phyloP scores from a whole-genome alignment of 805 yeast genomes.

The Diddensiella transvaalensis region DNA sequence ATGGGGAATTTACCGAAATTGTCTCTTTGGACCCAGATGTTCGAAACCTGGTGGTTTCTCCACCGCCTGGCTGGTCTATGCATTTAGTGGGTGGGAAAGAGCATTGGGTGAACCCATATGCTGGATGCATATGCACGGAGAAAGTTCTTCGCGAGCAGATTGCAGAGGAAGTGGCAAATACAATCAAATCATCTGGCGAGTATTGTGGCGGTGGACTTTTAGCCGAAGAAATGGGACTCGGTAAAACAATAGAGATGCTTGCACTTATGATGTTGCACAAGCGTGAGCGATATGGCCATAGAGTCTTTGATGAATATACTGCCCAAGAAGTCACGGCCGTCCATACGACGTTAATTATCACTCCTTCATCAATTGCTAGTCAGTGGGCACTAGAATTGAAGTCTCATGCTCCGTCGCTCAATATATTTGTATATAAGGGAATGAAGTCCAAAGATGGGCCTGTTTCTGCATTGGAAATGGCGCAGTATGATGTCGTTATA shows the following conservation, averaged over 20 bases:
- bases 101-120: conserved; percentile 30
- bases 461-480: conserved; percentile 48
- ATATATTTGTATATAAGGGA: conserved; percentile 64
- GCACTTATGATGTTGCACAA: conserved; percentile 61
- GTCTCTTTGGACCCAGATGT: conserved; percentile 22
- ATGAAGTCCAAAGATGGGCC: conserved; percentile 19
- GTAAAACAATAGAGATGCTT: conserved; percentile 85
- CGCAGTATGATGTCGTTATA: conserved; percentile 70
- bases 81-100: conserved; percentile 12
- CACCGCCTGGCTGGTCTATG: conserved; percentile 28
- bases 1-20: conserved; percentile 11
- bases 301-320: conserved; percentile 38
- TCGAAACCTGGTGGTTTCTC: conserved; percentile 22
- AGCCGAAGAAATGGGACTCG: conserved; percentile 97
- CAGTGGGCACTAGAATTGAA: conserved; percentile 84
- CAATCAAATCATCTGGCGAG: conserved; percentile 5
- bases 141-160: conserved; percentile 6
- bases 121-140: conserved; percentile 18
- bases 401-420: conserved; percentile 56
- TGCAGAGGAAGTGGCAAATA: background rate
- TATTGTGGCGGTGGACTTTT: conserved; percentile 59
- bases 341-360: conserved; percentile 74
- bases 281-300: background rate
- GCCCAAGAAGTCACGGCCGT: conserved; percentile 47
- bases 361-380: conserved; percentile 76